Conservation (phyloP, 495 filamentous ascomycete species). For the Bacidia rubella region DNA sequence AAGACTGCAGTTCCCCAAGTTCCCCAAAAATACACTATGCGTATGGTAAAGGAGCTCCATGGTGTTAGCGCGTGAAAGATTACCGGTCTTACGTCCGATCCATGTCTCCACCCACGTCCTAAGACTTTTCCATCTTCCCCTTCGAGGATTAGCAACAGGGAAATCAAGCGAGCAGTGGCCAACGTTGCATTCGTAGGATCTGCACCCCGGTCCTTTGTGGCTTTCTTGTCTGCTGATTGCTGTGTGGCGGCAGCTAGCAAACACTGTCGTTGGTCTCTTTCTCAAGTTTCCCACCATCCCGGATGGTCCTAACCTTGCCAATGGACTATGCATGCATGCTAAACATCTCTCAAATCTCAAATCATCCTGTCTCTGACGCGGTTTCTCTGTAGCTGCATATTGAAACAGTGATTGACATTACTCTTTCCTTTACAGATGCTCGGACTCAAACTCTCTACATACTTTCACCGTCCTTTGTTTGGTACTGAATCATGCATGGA, state of each 20-base stretch:
- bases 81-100: neutral
- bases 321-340: neutral
- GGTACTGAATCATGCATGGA: neutral
- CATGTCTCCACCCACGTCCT: neutral
- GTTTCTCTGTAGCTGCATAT: neutral
- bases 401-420: constrained; percentile 1
- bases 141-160: neutral
- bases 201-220: neutral
- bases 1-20: too few relatives aligned
- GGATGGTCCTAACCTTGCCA: neutral
- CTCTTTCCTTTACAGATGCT: neutral
- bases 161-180: neutral
- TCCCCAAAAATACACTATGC: neutral
- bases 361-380: neutral
- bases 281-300: neutral
- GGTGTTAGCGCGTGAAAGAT: neutral
- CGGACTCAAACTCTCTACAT: neutral
- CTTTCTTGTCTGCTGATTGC: constrained; percentile 4
- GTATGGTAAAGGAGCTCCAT: neutral
- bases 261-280: neutral
- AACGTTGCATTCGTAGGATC: neutral
- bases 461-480: neutral
- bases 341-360: neutral
- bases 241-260: neutral
- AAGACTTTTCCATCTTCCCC: neutral